Conservation (phyloP, 306 rosid genomes). For the Clitoria ternatea region DNA sequence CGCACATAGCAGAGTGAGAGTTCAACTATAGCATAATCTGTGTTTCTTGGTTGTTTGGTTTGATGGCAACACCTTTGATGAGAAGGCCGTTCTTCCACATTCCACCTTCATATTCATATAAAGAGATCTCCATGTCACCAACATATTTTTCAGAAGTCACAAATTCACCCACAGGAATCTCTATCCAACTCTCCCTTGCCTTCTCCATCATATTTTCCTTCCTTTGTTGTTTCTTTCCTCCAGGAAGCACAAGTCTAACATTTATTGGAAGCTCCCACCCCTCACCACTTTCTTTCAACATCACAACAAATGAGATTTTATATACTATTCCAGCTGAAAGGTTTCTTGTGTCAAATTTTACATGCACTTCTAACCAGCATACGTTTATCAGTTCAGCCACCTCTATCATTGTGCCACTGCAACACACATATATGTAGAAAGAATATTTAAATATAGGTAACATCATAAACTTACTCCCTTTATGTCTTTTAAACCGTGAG, state of each 20-base stretch:
- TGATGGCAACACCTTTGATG: conserved; percentile 55
- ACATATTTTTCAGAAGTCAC: conserved; percentile 21
- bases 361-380: conserved; percentile 74
- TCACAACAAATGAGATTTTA: conserved; percentile 46
- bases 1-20: too few species aligned
- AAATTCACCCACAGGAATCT: conserved; percentile 56
- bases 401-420: conserved; percentile 52
- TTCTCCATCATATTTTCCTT: conserved; percentile 33
- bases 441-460: too few species aligned
- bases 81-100: conserved; percentile 73
- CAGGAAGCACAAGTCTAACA: conserved; percentile 50
- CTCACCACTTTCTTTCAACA: conserved; percentile 41
- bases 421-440: background rate
- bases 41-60: conserved; percentile 33
- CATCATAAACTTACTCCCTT: too few species aligned
- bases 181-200: conserved; percentile 41
- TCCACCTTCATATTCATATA: conserved; percentile 54
- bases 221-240: conserved; percentile 42
- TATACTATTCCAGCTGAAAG: conserved; percentile 56
- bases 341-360: conserved; percentile 49
- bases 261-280: conserved; percentile 76
- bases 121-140: conserved; percentile 47
- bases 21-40: background rate
- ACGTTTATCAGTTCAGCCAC: conserved; percentile 51
- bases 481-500: too few species aligned